Evolutionary conservation across 1,284 basidiomycete species (phyloP), one percentile per base, ranked within the genome.

Genomic region (Volvariella surrecta): DNA sequence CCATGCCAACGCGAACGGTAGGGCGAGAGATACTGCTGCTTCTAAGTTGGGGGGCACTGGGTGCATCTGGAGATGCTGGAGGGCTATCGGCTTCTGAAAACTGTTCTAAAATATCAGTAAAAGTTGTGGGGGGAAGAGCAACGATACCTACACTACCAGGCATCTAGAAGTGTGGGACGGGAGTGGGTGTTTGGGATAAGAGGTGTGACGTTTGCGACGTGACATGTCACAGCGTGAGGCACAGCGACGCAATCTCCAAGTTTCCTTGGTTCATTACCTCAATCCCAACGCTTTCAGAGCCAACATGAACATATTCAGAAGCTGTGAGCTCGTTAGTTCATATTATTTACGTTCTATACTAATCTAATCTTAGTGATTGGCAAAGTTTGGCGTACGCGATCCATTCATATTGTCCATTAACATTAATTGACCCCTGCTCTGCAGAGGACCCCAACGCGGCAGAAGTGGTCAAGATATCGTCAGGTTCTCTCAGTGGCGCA

Each of bases 391-490:
- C 90, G 91, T 93, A 64, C 62, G 89, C 76, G 22, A 39, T 43
- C 34, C 43, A 37, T 48, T 32, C 42, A 45, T 47, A 51, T 50
- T 47, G 40, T 45, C 44, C 42, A 40, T 40, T 40, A 17, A 50
- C 50, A 38, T 40, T 32, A 40, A 42, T 60, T 60, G 46, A 61
- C 46, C 41, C 38, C 13, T n/a, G 43, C 35, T 13, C 20, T 49
- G 48, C 56, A 88, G 85, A 86, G 59, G 83, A 87, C 61, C 79
- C 84, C 43, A 89, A 92, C 63, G 89, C 90, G 44, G 80, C 90
- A 15, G 93, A 96, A 62, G 71, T 99, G 41, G 91, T 96, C 42
- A 95, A 96, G 69, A 89, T 98, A 45, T 87, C 90, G 11, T 83
- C 86, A 39, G 65, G 66, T 63, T 40, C 40, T 24, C 11, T 19